A percentile compares a stretch with the other conserved stretches of the same genome.
phyloP scores from a whole-genome alignment of 495 filamentous ascomycete species.

The Penicillium alfredii region DNA sequence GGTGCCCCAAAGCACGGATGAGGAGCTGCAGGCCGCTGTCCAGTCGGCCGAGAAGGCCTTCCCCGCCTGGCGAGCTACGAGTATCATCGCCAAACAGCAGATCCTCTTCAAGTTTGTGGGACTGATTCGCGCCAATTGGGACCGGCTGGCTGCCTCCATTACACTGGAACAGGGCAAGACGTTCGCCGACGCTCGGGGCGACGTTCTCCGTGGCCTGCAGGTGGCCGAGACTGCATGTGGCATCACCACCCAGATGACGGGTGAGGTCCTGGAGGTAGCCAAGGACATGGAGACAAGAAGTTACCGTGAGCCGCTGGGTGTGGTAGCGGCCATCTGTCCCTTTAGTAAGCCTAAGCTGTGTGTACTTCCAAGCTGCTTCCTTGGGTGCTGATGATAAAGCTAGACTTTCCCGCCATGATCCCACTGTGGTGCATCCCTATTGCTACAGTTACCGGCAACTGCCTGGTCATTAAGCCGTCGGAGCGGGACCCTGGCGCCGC shows the following conservation, averaged over 20 bases:
- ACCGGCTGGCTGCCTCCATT: constrained; percentile 89
- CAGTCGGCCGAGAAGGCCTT: constrained; percentile 86
- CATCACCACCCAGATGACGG: constrained; percentile 88
- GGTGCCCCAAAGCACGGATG: constrained; percentile 92
- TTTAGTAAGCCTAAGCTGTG: constrained; percentile 66
- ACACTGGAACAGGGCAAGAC: constrained; percentile 99
- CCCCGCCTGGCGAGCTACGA: constrained; percentile 76
- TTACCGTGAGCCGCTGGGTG: constrained; percentile 87
- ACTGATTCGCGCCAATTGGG: constrained; percentile 92
- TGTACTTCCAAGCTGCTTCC: not conserved
- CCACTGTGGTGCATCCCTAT: constrained; percentile 95
- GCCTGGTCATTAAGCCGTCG: constrained; percentile 90
- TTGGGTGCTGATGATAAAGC: constrained; percentile 9
- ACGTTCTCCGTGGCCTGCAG: constrained; percentile 92
- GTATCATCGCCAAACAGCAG: constrained; percentile 80
- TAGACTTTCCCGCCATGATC: constrained; percentile 99
- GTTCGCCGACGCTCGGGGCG: constrained; percentile 89
- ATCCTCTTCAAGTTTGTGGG: constrained; percentile 95
- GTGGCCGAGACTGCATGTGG: constrained; percentile 95
- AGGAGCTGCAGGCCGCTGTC: constrained; percentile 82
- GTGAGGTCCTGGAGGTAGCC: constrained; percentile 91
- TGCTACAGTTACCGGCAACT: constrained; percentile 92
- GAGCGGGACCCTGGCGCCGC: constrained; percentile 97
- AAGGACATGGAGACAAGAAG: constrained; percentile 99
- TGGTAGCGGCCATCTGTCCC: constrained; percentile 95